Evolutionary conservation across 805 yeast genomes (phyloP), one percentile per base, ranked within the genome.

Genomic region (Kuraishia molischiana): DNA sequence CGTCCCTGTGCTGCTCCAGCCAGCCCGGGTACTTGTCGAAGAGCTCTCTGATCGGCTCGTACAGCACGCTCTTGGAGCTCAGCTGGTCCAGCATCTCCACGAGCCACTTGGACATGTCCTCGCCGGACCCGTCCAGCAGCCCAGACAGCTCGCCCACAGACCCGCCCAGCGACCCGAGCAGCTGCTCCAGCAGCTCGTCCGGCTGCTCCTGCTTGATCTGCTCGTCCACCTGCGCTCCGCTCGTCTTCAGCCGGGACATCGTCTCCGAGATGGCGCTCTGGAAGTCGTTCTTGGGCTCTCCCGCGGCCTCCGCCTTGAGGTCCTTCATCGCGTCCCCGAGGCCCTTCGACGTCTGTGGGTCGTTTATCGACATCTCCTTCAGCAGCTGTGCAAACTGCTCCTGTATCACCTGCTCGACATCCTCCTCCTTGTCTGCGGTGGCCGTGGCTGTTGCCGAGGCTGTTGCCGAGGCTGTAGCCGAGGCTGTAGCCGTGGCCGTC

Each of bases 31-130:
- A 85, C 52, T 84, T 85, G 10, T 64, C 60, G 45, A 79, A 74
- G 54, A 89, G 67, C 42, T 86, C 95, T 50, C 79, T 82, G 60
- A 90, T 69, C 2, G 97, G 96, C 47, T 82, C 95, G 52, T 85
- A 89, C 29, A 90, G 66, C 17, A 89, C 83, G 40, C 80, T 89
- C 52, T 87, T 90, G 4, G 92, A 76, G 5, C 92, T 74, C 54
- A 90, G 69, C 53, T 87, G 90, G 44, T 77, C 79, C 49, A 90
- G 66, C 77, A 90, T 77, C 28, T 83, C 85, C 15, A 68, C 70
- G 42, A 85, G 60, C 35, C 85, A 59, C 41, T 74, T 73, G 19
- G 79, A 64, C 44, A 81, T 59, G 29, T 52, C 58, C 5, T 53
- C 65, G n/a, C n/a, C n/a, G 11, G 52, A 64, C 5, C 51, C 58